A percentile compares a stretch with the other conserved stretches of the same genome.
Evolutionary conservation across 257 asterid genomes (phyloP).

Genomic region (Fraxinus pennsylvanica): DNA sequence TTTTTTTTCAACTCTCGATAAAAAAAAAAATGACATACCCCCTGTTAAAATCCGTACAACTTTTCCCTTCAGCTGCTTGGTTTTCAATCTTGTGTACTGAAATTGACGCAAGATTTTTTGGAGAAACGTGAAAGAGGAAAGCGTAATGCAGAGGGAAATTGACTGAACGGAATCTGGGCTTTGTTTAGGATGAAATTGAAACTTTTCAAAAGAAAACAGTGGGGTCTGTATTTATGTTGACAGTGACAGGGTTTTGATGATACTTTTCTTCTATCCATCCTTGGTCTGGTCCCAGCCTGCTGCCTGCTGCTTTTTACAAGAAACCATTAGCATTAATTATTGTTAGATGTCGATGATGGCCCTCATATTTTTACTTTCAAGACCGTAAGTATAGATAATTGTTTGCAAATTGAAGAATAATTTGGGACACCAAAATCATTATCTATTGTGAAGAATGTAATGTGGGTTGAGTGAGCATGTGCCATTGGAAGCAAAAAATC

Average conservation of each 20-base stretch:
- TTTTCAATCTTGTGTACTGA: neutral
- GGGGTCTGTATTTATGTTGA: neutral
- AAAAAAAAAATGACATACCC: too few relatives aligned
- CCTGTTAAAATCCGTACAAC: too few relatives aligned
- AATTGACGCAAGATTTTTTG: constrained; percentile 16
- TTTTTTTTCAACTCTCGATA: too few relatives aligned
- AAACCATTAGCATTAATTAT: neutral
- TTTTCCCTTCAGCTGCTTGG: neutral
- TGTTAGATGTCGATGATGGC: neutral
- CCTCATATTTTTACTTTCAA: neutral
- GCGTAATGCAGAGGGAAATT: constrained; percentile 22
- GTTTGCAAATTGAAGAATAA: neutral
- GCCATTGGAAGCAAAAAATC: too few relatives aligned
- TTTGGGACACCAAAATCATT: neutral
- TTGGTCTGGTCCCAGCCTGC: neutral
- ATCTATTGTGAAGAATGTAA: too few relatives aligned
- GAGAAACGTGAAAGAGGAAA: constrained; percentile 27
- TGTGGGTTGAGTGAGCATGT: neutral
- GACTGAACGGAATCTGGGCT: constrained; percentile 13
- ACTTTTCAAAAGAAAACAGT: neutral
- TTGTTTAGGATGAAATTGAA: neutral
- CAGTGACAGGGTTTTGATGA: neutral
- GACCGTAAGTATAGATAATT: neutral
- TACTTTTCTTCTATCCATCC: neutral
- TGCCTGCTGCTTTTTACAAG: neutral